Evolutionary conservation across 2,329 filamentous ascomycete species (phyloP).

Genomic region (Leptosphaerulina australis): DNA sequence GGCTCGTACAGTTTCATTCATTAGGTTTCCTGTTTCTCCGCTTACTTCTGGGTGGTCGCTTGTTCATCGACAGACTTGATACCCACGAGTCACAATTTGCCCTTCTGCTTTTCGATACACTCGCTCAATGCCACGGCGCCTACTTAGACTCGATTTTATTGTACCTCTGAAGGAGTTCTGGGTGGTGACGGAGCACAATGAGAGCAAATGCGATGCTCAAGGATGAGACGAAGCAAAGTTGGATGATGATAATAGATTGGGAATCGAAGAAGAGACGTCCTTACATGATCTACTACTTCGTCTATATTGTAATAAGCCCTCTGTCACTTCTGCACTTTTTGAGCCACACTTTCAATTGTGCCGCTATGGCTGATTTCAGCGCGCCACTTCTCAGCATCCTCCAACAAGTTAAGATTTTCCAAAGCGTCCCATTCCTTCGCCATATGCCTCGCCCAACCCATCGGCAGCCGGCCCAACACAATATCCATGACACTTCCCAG

Average conservation of each 20-base stretch:
- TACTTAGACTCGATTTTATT: too few species aligned
- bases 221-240: too few species aligned
- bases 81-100: constrained; percentile 4
- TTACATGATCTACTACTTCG: too few species aligned
- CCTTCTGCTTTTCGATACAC: neutral
- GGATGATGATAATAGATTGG: too few species aligned
- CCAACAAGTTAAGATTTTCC: constrained; percentile 2
- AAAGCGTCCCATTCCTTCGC: neutral
- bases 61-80: constrained; percentile 7
- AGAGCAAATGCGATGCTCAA: too few species aligned
- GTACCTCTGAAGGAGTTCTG: too few species aligned
- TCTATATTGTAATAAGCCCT: too few species aligned
- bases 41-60: constrained; percentile 11
- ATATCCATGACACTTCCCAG: neutral
- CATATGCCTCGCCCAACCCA: neutral
- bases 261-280: too few species aligned
- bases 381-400: constrained; percentile 4
- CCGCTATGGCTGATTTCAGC: neutral
- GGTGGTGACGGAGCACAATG: too few species aligned
- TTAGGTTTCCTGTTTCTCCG: neutral
- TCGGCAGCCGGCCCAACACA: neutral
- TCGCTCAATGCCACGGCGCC: too few species aligned
- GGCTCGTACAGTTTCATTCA: neutral
- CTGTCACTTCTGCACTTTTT: neutral
- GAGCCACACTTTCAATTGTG: too few species aligned